Evolutionary conservation across 768 basidiomycete genomes (phyloP).

Genomic region (Tricholomella constricta): DNA sequence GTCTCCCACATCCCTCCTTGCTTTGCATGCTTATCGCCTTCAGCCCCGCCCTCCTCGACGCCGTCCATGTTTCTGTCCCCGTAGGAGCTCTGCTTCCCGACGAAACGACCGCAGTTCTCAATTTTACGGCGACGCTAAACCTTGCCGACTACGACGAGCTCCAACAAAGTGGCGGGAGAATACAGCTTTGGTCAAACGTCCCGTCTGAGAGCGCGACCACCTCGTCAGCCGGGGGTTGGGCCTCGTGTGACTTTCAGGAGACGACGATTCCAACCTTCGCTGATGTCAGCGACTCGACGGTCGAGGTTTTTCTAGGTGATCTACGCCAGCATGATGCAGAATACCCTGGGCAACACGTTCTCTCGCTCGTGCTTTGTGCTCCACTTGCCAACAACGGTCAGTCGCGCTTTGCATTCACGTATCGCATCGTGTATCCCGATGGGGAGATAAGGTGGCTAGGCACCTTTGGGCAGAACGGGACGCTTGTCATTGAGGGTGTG

Average conservation of each 20-base stretch:
- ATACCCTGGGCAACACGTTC: not conserved
- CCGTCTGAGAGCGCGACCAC: constrained; percentile 18
- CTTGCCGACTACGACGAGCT: constrained; percentile 32
- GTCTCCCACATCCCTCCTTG: constrained; percentile 1
- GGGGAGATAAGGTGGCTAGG: constrained; percentile 52
- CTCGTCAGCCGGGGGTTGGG: constrained; percentile 28
- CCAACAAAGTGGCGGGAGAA: constrained; percentile 27
- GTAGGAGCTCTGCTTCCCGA: not conserved
- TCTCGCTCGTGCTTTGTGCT: constrained; percentile 18
- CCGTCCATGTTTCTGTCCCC: constrained; percentile 26
- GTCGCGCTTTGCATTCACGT: constrained; percentile 44
- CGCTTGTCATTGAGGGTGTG: constrained; percentile 31
- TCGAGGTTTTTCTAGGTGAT: not conserved
- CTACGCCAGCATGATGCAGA: not conserved
- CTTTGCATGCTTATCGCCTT: constrained; percentile 39
- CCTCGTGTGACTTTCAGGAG: constrained; percentile 33
- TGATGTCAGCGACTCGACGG: not conserved
- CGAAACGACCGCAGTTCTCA: constrained; percentile 25
- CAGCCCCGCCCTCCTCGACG: constrained; percentile 39
- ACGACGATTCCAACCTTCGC: not conserved
- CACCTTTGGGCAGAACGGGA: constrained; percentile 43
- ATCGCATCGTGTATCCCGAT: constrained; percentile 45
- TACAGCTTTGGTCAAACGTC: constrained; percentile 50
- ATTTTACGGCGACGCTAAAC: constrained; percentile 38
- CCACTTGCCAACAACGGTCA: constrained; percentile 2